Percentiles rank a stretch among this genome's conserved stretches.
These are phyloP conservation scores for Brassica balearica DNA, from an alignment of 441 rosid species.

Conservation along the genomic window DNA sequence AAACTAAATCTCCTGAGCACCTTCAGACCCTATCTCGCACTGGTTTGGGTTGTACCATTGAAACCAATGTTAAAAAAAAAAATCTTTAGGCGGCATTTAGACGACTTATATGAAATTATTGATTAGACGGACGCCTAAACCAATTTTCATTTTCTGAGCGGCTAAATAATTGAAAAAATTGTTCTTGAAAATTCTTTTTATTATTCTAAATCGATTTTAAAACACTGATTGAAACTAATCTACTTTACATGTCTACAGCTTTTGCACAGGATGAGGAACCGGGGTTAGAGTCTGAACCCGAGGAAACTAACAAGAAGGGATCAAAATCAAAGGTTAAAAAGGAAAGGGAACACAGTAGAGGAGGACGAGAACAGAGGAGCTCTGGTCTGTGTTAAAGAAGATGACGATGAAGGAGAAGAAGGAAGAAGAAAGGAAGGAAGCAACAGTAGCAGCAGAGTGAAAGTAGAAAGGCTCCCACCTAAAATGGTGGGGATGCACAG, in stretches of 20 bases:
- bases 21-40: conserved; percentile 14
- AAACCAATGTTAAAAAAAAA: neutral
- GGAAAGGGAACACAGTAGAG: conserved; percentile 8
- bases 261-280: conserved; percentile 53
- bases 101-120: no score
- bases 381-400: conserved; percentile 38
- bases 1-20: conserved; percentile 8
- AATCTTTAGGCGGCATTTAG: no score
- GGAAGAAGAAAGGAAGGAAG: conserved; percentile 32
- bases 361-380: conserved; percentile 40
- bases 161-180: no score
- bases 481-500: conserved; percentile 73
- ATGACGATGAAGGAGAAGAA: conserved; percentile 11
- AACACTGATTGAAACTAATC: neutral
- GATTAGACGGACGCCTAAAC: no score
- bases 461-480: conserved; percentile 56
- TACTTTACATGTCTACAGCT: conserved; percentile 48
- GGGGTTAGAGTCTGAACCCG: conserved; percentile 48
- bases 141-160: no score
- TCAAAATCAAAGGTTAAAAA: conserved; percentile 42
- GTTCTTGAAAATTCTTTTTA: no score
- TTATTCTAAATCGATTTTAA: neutral
- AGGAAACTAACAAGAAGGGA: conserved; percentile 47
- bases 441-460: conserved; percentile 33
- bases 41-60: neutral